Conservation (phyloP, 352 stramenopile species). For the Phytophthora colocasiae region DNA sequence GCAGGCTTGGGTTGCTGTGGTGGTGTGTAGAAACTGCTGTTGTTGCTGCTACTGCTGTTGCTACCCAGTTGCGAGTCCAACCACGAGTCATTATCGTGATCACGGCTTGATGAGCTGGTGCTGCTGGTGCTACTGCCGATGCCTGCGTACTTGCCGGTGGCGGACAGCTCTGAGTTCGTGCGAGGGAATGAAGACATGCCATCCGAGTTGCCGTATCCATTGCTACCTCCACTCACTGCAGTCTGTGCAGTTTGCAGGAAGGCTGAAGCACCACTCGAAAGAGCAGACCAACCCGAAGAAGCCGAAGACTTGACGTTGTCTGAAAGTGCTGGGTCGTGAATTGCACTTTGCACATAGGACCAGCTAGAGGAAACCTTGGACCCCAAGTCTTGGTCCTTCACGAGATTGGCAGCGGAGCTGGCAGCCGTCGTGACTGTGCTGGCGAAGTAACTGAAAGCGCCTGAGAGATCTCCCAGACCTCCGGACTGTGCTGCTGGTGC, state of each 20-base stretch:
- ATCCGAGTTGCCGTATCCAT: slow-evolving; percentile 19
- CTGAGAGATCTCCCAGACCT: slow-evolving; percentile 64
- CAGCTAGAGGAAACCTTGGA: slow-evolving; percentile 83
- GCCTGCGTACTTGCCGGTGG: slow-evolving; percentile 72
- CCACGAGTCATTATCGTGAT: slow-evolving; percentile 79
- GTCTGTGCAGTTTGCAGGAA: slow-evolving; percentile 73
- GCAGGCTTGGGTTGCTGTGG: slow-evolving; percentile 35
- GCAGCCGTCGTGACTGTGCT: slow-evolving; percentile 76
- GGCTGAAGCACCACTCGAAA: slow-evolving; percentile 70
- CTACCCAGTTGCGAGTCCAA: slow-evolving; percentile 60
- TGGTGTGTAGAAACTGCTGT: slow-evolving; percentile 23
- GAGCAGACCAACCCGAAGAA: slow-evolving; percentile 73
- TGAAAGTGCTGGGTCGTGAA: slow-evolving; percentile 72
- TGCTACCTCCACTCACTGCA: slow-evolving; percentile 51
- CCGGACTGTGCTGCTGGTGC: slow-evolving; percentile 41
- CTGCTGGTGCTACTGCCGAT: slow-evolving; percentile 48
- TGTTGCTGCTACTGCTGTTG: slow-evolving; percentile 25
- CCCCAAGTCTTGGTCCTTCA: slow-evolving; percentile 80
- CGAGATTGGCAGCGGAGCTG: slow-evolving; percentile 67
- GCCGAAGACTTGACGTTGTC: slow-evolving; percentile 86
- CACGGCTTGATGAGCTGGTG: slow-evolving; percentile 39
- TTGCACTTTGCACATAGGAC: slow-evolving; percentile 79
- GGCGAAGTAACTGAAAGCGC: slow-evolving; percentile 78
- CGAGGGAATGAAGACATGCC: slow-evolving; percentile 54
- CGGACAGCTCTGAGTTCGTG: slow-evolving; percentile 61